phyloP scores from a whole-genome alignment of 805 yeast genomes.

The Candida yuanshanica region DNA sequence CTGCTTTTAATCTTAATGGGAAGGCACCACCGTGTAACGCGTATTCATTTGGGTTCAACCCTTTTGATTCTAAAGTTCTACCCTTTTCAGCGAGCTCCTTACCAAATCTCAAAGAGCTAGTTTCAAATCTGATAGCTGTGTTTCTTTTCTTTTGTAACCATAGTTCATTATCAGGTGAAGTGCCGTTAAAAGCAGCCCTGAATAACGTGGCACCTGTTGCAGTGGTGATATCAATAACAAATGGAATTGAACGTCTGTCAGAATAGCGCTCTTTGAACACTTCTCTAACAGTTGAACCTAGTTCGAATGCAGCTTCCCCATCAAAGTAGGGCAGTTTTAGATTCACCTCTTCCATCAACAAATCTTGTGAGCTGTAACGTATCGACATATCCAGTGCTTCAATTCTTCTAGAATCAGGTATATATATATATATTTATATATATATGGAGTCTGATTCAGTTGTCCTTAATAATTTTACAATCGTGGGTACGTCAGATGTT shows the following conservation, averaged over 20 bases:
- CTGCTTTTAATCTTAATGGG: slow-evolving; percentile 34
- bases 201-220: slow-evolving; percentile 42
- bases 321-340: background rate
- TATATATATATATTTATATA: too few relatives aligned
- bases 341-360: background rate
- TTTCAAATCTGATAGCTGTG: slow-evolving; percentile 42
- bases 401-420: too few relatives aligned
- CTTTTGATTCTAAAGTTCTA: slow-evolving; percentile 33
- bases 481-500: too few relatives aligned
- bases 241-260: background rate
- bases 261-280: background rate
- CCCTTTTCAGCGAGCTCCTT: slow-evolving; percentile 33
- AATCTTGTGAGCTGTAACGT: too few relatives aligned
- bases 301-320: background rate
- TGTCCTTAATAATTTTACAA: too few relatives aligned
- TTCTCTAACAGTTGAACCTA: background rate
- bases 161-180: slow-evolving; percentile 43
- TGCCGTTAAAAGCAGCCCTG: slow-evolving; percentile 30
- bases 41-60: slow-evolving; percentile 37
- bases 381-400: too few relatives aligned
- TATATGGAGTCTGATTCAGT: too few relatives aligned
- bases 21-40: slow-evolving; percentile 55
- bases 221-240: slow-evolving; percentile 44
- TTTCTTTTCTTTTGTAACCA: slow-evolving; percentile 49
- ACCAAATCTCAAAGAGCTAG: slow-evolving; percentile 44